phyloP scores from a whole-genome alignment of 1,284 basidiomycete genomes.

The Cryptococcus amylolentus region DNA sequence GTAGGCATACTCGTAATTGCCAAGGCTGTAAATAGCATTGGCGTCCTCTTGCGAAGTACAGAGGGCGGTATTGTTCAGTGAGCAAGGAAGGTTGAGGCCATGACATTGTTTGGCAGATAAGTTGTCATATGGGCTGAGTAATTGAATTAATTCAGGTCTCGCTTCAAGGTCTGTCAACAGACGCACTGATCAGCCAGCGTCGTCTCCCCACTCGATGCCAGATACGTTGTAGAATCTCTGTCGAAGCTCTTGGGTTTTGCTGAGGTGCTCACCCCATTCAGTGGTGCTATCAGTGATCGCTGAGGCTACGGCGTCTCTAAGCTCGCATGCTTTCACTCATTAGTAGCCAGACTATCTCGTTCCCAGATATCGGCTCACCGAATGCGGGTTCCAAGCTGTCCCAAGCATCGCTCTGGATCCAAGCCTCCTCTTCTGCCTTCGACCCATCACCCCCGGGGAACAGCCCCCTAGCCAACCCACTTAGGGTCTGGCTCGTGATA shows the following conservation, averaged over 20 bases:
- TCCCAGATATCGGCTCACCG: constrained; percentile 9
- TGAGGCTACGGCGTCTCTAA: constrained; percentile 4
- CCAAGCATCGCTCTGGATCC: constrained; percentile 22
- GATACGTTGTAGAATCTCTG: constrained; percentile 32
- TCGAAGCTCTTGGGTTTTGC: constrained; percentile 15
- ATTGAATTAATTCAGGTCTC: neutral
- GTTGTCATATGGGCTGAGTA: constrained; percentile 36
- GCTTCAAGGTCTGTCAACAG: neutral
- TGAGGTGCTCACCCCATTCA: constrained; percentile 31
- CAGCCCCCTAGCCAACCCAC: constrained; percentile 25
- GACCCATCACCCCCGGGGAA: constrained; percentile 21
- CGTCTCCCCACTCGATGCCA: constrained; percentile 25
- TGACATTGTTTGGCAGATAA: constrained; percentile 43
- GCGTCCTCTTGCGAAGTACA: constrained; percentile 34
- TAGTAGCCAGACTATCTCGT: too few species aligned
- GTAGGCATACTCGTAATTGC: constrained; percentile 40
- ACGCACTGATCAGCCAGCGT: constrained; percentile 40
- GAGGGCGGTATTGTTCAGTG: constrained; percentile 23
- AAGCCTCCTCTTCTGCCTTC: constrained; percentile 22
- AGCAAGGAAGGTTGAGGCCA: constrained; percentile 30
- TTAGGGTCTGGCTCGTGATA: constrained; percentile 37
- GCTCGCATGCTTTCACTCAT: constrained; percentile 13
- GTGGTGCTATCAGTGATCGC: constrained; percentile 12
- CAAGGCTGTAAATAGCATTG: constrained; percentile 37
- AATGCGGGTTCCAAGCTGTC: constrained; percentile 38